Evolutionary conservation across 495 filamentous ascomycete species (phyloP).

Genomic region (Penicillium samsonianum): DNA sequence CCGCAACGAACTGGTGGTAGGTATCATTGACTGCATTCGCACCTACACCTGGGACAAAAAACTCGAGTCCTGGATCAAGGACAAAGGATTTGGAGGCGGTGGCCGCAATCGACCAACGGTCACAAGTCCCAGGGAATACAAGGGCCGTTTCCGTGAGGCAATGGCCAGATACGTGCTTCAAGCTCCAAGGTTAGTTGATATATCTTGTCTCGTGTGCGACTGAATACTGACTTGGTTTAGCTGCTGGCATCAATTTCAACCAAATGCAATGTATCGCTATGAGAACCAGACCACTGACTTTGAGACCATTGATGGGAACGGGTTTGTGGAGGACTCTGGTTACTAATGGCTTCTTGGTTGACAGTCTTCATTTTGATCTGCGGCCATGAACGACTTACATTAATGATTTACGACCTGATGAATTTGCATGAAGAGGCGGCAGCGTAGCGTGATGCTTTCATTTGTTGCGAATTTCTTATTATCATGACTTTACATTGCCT

Average conservation of each 20-base stretch:
- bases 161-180: constrained; percentile 90
- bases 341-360: not conserved
- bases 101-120: constrained; percentile 91
- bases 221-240: constrained; percentile 33
- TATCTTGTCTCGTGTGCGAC: not conserved
- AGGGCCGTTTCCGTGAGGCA: constrained; percentile 90
- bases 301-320: constrained; percentile 30
- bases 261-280: constrained; percentile 48
- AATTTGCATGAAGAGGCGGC: not conserved
- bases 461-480: not conserved
- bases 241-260: constrained; percentile 73
- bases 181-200: constrained; percentile 58
- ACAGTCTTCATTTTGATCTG: not conserved
- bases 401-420: constrained; percentile 23
- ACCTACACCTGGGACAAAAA: constrained; percentile 99
- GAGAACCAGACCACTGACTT: constrained; percentile 35
- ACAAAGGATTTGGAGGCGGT: constrained; percentile 81
- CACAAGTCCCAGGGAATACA: constrained; percentile 96
- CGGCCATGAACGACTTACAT: not conserved
- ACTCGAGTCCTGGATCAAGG: constrained; percentile 98
- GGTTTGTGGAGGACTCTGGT: not conserved
- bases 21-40: constrained; percentile 97
- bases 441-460: not conserved
- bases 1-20: constrained; percentile 87
- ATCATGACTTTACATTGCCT: not conserved